Conservation (phyloP, 257 asterid species). For the Capsicum pubescens region DNA sequence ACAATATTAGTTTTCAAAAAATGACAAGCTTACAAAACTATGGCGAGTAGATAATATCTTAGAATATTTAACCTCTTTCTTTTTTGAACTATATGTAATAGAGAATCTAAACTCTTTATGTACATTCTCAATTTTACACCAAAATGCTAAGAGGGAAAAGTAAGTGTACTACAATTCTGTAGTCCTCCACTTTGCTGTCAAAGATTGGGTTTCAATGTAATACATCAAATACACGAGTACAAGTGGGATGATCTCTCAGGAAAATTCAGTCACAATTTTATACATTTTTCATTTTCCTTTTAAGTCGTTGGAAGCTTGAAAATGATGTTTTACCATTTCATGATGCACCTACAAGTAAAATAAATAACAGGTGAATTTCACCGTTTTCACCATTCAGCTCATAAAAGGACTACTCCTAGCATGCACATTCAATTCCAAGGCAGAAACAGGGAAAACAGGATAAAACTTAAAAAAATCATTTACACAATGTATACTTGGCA, state of each 20-base stretch:
- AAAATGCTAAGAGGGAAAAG: not conserved
- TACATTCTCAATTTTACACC: not conserved
- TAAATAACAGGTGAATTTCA: not conserved
- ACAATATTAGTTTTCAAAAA: not conserved
- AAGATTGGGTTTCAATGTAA: not conserved
- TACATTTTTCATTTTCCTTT: conserved; percentile 1
- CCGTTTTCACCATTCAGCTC: not conserved
- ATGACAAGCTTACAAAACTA: not conserved
- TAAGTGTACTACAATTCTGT: not conserved
- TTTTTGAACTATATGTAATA: not conserved
- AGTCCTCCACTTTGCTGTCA: not conserved
- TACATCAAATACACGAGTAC: not conserved
- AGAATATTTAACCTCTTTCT: not conserved
- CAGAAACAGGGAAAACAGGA: not conserved
- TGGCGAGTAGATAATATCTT: not conserved
- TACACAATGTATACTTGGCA: not conserved
- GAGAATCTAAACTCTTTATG: not conserved
- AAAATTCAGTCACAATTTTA: conserved; percentile 3
- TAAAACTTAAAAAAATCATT: not conserved
- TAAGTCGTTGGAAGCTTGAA: not conserved
- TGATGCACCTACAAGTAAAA: not conserved
- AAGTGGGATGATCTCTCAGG: not conserved
- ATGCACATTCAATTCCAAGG: not conserved
- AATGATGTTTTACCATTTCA: not conserved
- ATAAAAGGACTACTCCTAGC: not conserved